These are phyloP conservation scores for Benincasa hispida DNA, from an alignment of 306 rosid genomes.

Conservation along the genomic window DNA sequence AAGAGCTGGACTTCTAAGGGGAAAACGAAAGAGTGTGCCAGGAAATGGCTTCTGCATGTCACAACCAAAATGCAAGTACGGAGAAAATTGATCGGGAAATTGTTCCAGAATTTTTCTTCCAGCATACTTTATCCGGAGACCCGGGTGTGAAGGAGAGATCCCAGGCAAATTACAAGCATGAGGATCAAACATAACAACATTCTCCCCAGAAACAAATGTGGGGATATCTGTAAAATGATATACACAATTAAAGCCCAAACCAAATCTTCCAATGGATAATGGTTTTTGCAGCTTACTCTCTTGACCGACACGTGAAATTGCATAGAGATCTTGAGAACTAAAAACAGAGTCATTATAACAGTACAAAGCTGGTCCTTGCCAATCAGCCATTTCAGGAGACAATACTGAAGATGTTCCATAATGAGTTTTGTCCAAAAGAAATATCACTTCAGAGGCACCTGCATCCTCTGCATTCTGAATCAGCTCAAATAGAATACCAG, in stretches of 20 bases:
- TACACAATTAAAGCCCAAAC: constrained; percentile 94
- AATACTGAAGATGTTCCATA: constrained; percentile 92
- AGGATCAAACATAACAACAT: constrained; percentile 92
- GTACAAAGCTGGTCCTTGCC: constrained; percentile 98
- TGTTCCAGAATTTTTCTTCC: constrained; percentile 86
- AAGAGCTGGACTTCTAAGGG: constrained; percentile 67
- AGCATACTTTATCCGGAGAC: constrained; percentile 75
- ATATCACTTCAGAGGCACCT: constrained; percentile 82
- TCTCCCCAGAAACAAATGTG: constrained; percentile 91
- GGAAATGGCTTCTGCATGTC: constrained; percentile 83
- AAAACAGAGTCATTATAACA: constrained; percentile 87
- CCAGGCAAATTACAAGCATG: constrained; percentile 92
- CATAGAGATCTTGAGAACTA: constrained; percentile 93
- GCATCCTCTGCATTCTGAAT: constrained; percentile 99
- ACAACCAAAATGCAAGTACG: constrained; percentile 86
- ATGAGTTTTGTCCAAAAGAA: constrained; percentile 88
- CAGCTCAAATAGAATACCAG: constrained; percentile 87
- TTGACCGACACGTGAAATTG: constrained; percentile 99
- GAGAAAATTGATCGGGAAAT: constrained; percentile 95
- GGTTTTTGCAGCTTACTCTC: constrained; percentile 97
- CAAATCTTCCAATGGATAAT: constrained; percentile 97
- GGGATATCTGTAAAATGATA: constrained; percentile 97
- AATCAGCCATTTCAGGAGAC: constrained; percentile 98
- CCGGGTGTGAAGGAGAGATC: constrained; percentile 98
- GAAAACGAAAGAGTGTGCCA: constrained; percentile 90